Percentiles rank a stretch among this genome's conserved stretches.
Conservation (phyloP, 2,329 filamentous ascomycete species). For the Epichloe glyceriae region DNA sequence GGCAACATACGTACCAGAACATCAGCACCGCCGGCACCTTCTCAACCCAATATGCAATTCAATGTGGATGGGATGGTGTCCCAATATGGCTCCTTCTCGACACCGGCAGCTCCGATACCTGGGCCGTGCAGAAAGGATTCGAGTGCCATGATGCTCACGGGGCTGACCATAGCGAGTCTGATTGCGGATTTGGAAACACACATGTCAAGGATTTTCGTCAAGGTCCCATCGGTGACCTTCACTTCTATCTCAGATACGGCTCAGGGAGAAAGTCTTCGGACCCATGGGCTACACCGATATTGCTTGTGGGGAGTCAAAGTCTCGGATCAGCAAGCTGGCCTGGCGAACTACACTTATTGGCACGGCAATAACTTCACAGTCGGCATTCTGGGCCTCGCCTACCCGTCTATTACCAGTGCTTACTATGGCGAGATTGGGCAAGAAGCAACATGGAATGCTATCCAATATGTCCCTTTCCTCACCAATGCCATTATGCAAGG, state of each 20-base stretch:
- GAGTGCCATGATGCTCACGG: slow-evolving; percentile 27
- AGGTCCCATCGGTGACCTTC: slow-evolving; percentile 25
- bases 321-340: slow-evolving; percentile 31
- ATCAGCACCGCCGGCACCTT: slow-evolving; percentile 24
- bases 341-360: slow-evolving; percentile 38
- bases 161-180: slow-evolving; percentile 14
- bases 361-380: slow-evolving; percentile 38
- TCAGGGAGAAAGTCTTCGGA: slow-evolving; percentile 36
- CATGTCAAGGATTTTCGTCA: slow-evolving; percentile 27
- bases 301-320: slow-evolving; percentile 32
- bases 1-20: slow-evolving; percentile 21
- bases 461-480: slow-evolving; percentile 35
- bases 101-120: slow-evolving; percentile 40
- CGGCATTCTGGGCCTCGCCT: slow-evolving; percentile 38
- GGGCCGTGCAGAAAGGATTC: slow-evolving; percentile 29
- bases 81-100: slow-evolving; percentile 32
- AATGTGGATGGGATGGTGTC: slow-evolving; percentile 26
- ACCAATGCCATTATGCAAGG: slow-evolving; percentile 35
- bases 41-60: slow-evolving; percentile 29
- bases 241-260: slow-evolving; percentile 33
- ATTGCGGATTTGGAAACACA: slow-evolving; percentile 29
- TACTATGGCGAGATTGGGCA: slow-evolving; percentile 27
- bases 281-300: slow-evolving; percentile 35
- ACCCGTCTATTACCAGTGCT: slow-evolving; percentile 35
- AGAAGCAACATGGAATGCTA: slow-evolving; percentile 24